Conservation (phyloP, 2,329 filamentous ascomycete species). For the Fusarium torulosum region DNA sequence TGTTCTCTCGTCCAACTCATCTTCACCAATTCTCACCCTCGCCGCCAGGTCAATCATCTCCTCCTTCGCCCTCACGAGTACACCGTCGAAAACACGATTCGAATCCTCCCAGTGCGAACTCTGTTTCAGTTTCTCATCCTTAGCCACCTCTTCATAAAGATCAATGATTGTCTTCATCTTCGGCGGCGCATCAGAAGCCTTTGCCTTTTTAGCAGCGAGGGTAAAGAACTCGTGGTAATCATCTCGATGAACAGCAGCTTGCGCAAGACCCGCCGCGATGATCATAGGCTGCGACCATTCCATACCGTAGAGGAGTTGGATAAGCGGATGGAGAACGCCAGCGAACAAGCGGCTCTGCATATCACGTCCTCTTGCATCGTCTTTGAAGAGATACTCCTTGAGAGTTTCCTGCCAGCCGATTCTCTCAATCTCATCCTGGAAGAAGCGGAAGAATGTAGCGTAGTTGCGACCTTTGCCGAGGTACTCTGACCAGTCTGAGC, state of each 20-base stretch:
- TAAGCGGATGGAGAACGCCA: slow-evolving; percentile 71
- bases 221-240: slow-evolving; percentile 68
- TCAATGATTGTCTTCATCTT: slow-evolving; percentile 56
- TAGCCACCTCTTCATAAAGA: slow-evolving; percentile 70
- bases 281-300: slow-evolving; percentile 87
- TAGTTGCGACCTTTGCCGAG: slow-evolving; percentile 75
- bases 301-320: slow-evolving; percentile 86
- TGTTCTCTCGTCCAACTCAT: slow-evolving; percentile 67
- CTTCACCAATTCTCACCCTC: slow-evolving; percentile 67
- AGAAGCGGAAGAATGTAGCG: slow-evolving; percentile 81
- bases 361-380: slow-evolving; percentile 73
- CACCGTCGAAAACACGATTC: slow-evolving; percentile 77
- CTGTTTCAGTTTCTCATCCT: slow-evolving; percentile 66
- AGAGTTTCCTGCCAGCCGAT: slow-evolving; percentile 72
- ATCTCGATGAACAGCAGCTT: slow-evolving; percentile 76
- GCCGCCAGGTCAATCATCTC: slow-evolving; percentile 73
- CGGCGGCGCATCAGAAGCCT: slow-evolving; percentile 12
- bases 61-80: slow-evolving; percentile 71
- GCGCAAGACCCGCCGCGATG: slow-evolving; percentile 82
- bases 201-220: slow-evolving; percentile 58
- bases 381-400: slow-evolving; percentile 75
- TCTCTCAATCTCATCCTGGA: slow-evolving; percentile 76
- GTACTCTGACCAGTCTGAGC: slow-evolving; percentile 67
- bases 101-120: slow-evolving; percentile 63
- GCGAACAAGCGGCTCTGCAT: slow-evolving; percentile 77